A percentile compares a stretch with the other conserved stretches of the same genome.
Conservation (phyloP, 257 asterid species). For the Cruciata laevipes region DNA sequence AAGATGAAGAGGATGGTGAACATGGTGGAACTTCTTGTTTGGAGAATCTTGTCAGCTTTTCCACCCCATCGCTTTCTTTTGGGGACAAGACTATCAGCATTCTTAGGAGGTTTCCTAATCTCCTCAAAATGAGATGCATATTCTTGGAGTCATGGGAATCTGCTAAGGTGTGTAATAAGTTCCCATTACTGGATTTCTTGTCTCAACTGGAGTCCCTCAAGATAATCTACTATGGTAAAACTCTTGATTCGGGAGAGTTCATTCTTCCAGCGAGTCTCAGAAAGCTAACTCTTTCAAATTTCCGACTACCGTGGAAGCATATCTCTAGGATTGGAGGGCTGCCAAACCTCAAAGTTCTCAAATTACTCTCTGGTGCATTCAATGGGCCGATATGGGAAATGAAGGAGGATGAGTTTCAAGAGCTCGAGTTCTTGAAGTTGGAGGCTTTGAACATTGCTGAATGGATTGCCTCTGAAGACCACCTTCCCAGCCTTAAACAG, state of each 20-base stretch:
- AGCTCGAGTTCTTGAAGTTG: slow-evolving; percentile 1
- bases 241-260: neutral
- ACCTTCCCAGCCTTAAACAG: slow-evolving; percentile 7
- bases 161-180: neutral
- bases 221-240: neutral
- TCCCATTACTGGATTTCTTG: neutral
- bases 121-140: slow-evolving; percentile 11
- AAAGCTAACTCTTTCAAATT: neutral
- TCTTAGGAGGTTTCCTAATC: slow-evolving; percentile 2
- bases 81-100: neutral
- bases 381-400: slow-evolving; percentile 2
- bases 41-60: slow-evolving; percentile 10
- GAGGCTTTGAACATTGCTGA: slow-evolving; percentile 1
- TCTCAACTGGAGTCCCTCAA: slow-evolving; percentile 5
- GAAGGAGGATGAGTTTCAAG: neutral
- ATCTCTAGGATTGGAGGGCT: neutral
- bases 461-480: neutral
- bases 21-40: neutral
- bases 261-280: neutral
- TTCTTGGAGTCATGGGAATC: neutral
- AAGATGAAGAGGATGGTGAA: neutral
- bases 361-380: slow-evolving; percentile 1
- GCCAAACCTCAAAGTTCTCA: slow-evolving; percentile 6
- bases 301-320: neutral
- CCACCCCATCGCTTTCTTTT: slow-evolving; percentile 2